These are phyloP conservation scores for Solanum dulcamara DNA, from an alignment of 257 asterid species.

Conservation along the genomic window DNA sequence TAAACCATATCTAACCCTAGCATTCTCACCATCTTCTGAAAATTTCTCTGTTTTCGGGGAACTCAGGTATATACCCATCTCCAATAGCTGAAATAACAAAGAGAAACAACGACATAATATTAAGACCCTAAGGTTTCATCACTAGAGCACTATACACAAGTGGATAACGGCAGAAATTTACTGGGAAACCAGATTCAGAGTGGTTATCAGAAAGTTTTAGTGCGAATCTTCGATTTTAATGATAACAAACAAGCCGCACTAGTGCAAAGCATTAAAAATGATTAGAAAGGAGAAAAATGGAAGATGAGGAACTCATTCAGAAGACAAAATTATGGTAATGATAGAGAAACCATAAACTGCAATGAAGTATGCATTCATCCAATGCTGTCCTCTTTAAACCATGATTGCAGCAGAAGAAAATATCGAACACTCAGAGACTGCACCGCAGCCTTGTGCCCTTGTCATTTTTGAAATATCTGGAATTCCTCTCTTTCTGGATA, in stretches of 20 bases:
- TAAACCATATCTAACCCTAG: conserved; percentile 61
- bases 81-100: conserved; percentile 29
- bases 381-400: neutral
- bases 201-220: neutral
- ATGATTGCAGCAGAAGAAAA: neutral
- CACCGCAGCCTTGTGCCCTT: neutral
- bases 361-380: neutral
- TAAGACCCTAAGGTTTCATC: neutral
- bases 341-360: neutral
- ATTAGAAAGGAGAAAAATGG: neutral
- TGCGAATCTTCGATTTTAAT: neutral
- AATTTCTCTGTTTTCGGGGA: conserved; percentile 82
- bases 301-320: neutral
- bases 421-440: neutral
- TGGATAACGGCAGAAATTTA: neutral
- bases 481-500: neutral
- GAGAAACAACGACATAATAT: neutral
- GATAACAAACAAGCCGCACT: neutral
- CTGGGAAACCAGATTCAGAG: neutral
- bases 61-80: conserved; percentile 91
- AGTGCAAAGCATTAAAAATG: neutral
- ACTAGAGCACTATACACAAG: neutral
- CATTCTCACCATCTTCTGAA: conserved; percentile 73
- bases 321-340: neutral
- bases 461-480: neutral